Evolutionary conservation across 495 filamentous ascomycete genomes (phyloP).

Genomic region (Daldinia decipiens): DNA sequence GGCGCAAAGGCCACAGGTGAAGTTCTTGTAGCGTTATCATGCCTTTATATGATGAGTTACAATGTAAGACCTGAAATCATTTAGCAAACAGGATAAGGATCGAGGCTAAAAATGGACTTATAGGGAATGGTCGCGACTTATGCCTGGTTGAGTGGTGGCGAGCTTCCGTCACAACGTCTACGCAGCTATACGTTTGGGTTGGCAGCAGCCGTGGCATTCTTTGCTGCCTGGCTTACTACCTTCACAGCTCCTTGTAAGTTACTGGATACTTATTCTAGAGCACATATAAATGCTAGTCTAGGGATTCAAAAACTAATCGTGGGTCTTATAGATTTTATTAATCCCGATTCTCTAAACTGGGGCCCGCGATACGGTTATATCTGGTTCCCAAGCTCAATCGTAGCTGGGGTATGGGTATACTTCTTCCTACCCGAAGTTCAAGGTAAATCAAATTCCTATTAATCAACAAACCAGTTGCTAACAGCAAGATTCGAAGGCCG

Average conservation of each 20-base stretch:
- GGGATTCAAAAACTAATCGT: neutral
- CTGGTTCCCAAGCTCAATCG: conserved; percentile 50
- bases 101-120: conserved; percentile 40
- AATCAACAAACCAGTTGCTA: neutral
- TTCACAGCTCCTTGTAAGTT: conserved; percentile 58
- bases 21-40: conserved; percentile 56
- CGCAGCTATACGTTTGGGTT: conserved; percentile 59
- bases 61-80: conserved; percentile 50
- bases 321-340: conserved; percentile 57
- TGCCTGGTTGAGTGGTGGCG: conserved; percentile 61
- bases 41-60: conserved; percentile 60
- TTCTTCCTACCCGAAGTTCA: conserved; percentile 60
- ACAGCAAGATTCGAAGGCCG: conserved; percentile 28
- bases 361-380: conserved; percentile 61
- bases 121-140: conserved; percentile 56
- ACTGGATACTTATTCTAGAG: neutral
- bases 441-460: conserved; percentile 26
- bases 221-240: conserved; percentile 60
- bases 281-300: neutral
- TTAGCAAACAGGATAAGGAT: conserved; percentile 24
- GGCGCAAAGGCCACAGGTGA: conserved; percentile 53
- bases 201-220: conserved; percentile 54
- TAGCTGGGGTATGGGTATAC: conserved; percentile 58
- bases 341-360: conserved; percentile 61
- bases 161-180: conserved; percentile 57